A percentile compares a stretch with the other conserved stretches of the same genome.
These are phyloP conservation scores for Mycena rebaudengoi DNA, from an alignment of 768 basidiomycete genomes.

Conservation along the genomic window DNA sequence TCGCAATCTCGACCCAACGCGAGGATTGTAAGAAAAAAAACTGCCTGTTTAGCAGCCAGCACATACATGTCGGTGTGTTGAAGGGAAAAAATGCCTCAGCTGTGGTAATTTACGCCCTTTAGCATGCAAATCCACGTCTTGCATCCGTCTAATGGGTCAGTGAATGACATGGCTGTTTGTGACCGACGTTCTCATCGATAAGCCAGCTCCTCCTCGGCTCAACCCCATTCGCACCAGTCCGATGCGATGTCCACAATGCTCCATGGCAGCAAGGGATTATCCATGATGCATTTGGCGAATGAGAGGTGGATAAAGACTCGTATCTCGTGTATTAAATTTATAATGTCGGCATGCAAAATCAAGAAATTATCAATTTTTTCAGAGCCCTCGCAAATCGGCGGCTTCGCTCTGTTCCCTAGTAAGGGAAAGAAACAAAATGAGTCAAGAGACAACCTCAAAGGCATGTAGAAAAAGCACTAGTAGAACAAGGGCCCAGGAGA, in stretches of 20 bases:
- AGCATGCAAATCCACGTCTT: constrained; percentile 60
- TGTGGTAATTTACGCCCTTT: background rate
- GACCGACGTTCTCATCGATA: background rate
- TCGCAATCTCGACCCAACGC: constrained; percentile 71
- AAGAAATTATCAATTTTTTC: too few relatives aligned
- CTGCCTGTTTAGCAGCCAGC: constrained; percentile 77
- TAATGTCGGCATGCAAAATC: too few relatives aligned
- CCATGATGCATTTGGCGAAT: background rate
- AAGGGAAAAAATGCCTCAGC: background rate
- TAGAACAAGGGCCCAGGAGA: too few relatives aligned
- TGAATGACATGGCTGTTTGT: constrained; percentile 2
- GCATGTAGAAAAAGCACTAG: too few relatives aligned
- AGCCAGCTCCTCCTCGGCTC: constrained; percentile 18
- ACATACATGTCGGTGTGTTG: constrained; percentile 62
- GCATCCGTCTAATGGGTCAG: constrained; percentile 71
- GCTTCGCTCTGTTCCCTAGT: too few relatives aligned
- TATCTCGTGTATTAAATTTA: background rate
- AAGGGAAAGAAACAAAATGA: too few relatives aligned
- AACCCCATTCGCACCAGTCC: constrained; percentile 22
- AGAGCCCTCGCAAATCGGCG: too few relatives aligned
- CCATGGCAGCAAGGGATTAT: constrained; percentile 20
- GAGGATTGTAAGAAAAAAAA: constrained; percentile 71
- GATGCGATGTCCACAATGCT: constrained; percentile 21
- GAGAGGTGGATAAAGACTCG: background rate
- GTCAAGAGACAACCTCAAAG: too few relatives aligned